Evolutionary conservation across 257 asterid genomes (phyloP), one percentile per base, ranked within the genome.

Genomic region (Solanum chiquidenum): DNA sequence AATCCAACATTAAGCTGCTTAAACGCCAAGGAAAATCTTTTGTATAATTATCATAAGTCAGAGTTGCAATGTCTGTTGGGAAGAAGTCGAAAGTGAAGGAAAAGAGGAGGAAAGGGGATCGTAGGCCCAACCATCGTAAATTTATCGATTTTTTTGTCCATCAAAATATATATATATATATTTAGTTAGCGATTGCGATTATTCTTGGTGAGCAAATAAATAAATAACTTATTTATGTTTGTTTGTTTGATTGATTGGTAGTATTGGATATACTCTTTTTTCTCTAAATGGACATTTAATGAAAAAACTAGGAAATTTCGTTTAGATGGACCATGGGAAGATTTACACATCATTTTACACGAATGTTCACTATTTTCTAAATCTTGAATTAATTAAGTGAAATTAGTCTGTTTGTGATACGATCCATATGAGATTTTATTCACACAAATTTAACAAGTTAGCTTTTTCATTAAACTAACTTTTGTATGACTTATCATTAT

Each of bases 51-150:
- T 71, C 18, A 13, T 18, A 18, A 14, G 25, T 35, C 4, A 35
- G 29, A 73, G 42, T 73, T 34, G 46, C 7, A 27, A 27, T 74
- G 82, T 74, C 3, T 12, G 33, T 37, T 75, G 33, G 83, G 72
- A 34, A 86, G 68, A 71, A 42, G 23, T 23, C 6, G 3, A 23
- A 49, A 18, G 77, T 31, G 40, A 69, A 66, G 73, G 60, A 38
- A 86, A 35, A 62, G 46, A 72, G 31, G 69, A 55, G 52, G 9
- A 23, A 52, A 68, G 29, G 34, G 31, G n/a, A 9, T 87, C 87
- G 83, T 77, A 87, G 93, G 93, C 62, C 31, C 98, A 60, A 94
- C 94, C 2, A 21, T 4, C 38, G 38, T 35, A 35, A 35, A 5
- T 35, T 35, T 35, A 35, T 38, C 11, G 42, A 46, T 12, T 37